Evolutionary conservation across 331 rosid genomes (phyloP).

Genomic region (Quercus lobata): DNA sequence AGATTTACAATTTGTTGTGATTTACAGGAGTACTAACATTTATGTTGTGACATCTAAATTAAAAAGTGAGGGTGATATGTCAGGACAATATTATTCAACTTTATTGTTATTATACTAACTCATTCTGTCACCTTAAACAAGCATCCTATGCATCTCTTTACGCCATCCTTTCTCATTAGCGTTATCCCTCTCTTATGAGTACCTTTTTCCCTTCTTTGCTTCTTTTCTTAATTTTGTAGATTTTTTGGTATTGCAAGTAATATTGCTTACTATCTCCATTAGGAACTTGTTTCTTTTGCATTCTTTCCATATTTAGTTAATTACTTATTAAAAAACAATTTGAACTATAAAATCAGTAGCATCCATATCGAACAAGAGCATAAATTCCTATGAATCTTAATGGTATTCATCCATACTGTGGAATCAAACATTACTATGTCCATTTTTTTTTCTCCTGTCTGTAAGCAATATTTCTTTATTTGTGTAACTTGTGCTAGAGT

Average conservation of each 20-base stretch:
- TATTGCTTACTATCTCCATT: neutral
- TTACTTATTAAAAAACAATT: neutral
- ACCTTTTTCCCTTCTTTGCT: neutral
- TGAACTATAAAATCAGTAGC: neutral
- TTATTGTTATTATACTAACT: neutral
- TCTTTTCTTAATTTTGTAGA: neutral
- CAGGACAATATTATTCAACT: neutral
- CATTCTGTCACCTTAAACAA: neutral
- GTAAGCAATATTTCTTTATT: neutral
- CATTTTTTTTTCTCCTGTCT: neutral
- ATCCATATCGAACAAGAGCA: neutral
- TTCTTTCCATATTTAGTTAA: neutral
- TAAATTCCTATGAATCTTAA: neutral
- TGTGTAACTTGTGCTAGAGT: neutral
- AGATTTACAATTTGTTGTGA: neutral
- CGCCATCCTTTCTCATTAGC: neutral
- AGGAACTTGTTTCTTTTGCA: neutral
- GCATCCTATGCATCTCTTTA: neutral
- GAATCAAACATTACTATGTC: neutral
- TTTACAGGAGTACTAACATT: neutral
- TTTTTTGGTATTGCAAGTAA: neutral
- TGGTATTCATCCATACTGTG: neutral
- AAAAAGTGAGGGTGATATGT: neutral
- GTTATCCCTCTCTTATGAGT: neutral
- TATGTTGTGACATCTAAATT: neutral